Conservation (phyloP, 768 basidiomycete species). For the Suillus occidentalis region DNA sequence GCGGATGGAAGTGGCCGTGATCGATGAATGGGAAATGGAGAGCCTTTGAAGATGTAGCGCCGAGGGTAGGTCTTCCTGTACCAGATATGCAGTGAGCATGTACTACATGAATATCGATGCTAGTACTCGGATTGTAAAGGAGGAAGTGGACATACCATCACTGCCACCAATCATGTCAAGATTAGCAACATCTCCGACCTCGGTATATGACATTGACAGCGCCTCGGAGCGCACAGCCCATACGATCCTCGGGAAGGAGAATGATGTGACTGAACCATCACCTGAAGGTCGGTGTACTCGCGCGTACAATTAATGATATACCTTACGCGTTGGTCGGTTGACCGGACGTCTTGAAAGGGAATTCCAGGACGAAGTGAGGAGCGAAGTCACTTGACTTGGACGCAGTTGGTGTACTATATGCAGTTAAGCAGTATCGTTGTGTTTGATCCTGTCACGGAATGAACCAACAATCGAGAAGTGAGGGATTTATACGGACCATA, state of each 20-base stretch:
- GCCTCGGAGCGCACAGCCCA: neutral
- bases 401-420: too few species aligned
- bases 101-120: neutral
- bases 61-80: slow-evolving; percentile 74
- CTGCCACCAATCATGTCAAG: slow-evolving; percentile 38
- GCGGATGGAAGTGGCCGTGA: slow-evolving; percentile 86
- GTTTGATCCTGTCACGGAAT: neutral
- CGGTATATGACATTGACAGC: neutral
- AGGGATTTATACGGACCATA: neutral
- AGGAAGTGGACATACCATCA: slow-evolving; percentile 43
- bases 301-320: neutral
- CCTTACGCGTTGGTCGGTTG: neutral
- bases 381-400: too few species aligned
- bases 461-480: neutral
- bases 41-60: slow-evolving; percentile 39
- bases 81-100: slow-evolving; percentile 52
- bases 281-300: neutral
- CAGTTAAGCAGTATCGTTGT: too few species aligned
- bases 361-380: neutral
- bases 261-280: neutral
- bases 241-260: neutral
- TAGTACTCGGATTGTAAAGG: neutral
- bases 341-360: neutral
- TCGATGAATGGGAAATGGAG: slow-evolving; percentile 80
- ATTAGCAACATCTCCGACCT: neutral